Conservation (phyloP, 345 rosid genomes). For the Gossypium rotundifolium region DNA sequence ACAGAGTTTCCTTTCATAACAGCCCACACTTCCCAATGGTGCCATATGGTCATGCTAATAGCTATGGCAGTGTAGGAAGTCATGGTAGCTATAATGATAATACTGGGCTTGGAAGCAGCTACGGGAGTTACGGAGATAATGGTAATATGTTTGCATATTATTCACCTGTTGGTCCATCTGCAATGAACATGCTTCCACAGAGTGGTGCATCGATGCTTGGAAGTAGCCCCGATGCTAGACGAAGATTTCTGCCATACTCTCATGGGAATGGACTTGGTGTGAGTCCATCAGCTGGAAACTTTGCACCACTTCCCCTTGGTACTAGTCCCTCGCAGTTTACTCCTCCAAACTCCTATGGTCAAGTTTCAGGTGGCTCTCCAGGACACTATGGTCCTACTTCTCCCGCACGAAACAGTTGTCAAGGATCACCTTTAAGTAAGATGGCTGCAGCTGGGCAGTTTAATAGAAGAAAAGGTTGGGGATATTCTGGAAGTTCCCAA, state of each 20-base stretch:
- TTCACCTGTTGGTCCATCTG: slow-evolving; percentile 88
- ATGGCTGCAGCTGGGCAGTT: slow-evolving; percentile 68
- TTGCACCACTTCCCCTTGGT: slow-evolving; percentile 88
- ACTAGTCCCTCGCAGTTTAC: slow-evolving; percentile 97
- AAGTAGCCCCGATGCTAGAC: slow-evolving; percentile 91
- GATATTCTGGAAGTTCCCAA: slow-evolving; percentile 70
- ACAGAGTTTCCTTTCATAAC: slow-evolving; percentile 58
- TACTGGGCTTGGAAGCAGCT: slow-evolving; percentile 70
- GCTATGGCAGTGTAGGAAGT: slow-evolving; percentile 95
- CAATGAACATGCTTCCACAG: slow-evolving; percentile 65
- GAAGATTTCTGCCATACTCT: slow-evolving; percentile 60
- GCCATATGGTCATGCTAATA: slow-evolving; percentile 65
- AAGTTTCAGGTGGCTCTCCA: slow-evolving; percentile 69
- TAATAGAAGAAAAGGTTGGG: slow-evolving; percentile 74
- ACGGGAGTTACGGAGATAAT: slow-evolving; percentile 87
- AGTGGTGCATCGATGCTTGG: slow-evolving; percentile 73
- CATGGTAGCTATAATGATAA: slow-evolving; percentile 93
- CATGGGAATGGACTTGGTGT: slow-evolving; percentile 85
- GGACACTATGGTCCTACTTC: slow-evolving; percentile 96
- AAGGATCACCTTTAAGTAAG: slow-evolving; percentile 93
- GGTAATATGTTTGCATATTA: slow-evolving; percentile 71
- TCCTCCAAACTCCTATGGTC: slow-evolving; percentile 73
- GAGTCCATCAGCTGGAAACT: slow-evolving; percentile 91
- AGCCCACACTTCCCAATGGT: slow-evolving; percentile 75
- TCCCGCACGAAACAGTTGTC: slow-evolving; percentile 80